These are phyloP conservation scores for Epichloe glyceriae DNA, from an alignment of 2,329 filamentous ascomycete genomes.

Conservation along the genomic window DNA sequence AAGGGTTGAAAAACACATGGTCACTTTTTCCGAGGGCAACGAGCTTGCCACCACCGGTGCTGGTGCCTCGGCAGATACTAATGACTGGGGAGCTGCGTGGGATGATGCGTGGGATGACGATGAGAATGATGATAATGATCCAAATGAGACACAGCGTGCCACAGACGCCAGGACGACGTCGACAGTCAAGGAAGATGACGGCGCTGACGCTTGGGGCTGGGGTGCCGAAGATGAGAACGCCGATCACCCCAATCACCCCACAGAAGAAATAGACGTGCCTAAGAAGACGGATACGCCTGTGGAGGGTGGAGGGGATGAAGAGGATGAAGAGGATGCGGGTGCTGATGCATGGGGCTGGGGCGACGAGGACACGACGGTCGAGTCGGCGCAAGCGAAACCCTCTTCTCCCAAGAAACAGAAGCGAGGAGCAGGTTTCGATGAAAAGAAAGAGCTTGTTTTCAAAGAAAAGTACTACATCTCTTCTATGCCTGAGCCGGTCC, in stretches of 20 bases:
- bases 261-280: constrained; percentile 5
- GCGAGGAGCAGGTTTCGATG: constrained; percentile 15
- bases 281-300: neutral
- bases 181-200: constrained; percentile 24
- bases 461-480: constrained; percentile 83
- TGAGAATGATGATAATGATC: constrained; percentile 30
- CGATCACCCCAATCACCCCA: constrained; percentile 12
- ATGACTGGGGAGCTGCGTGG: constrained; percentile 68
- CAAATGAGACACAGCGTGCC: constrained; percentile 10
- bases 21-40: constrained; percentile 54
- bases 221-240: constrained; percentile 42
- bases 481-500: constrained; percentile 67
- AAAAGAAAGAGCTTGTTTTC: constrained; percentile 56
- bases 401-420: constrained; percentile 7
- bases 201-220: constrained; percentile 72
- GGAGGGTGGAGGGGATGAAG: constrained; percentile 6
- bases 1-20: constrained; percentile 68
- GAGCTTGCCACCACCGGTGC: constrained; percentile 45
- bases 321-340: constrained; percentile 26
- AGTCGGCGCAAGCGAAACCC: constrained; percentile 10
- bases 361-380: constrained; percentile 42
- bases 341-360: constrained; percentile 77
- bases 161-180: constrained; percentile 8
- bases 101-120: constrained; percentile 69
- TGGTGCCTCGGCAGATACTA: constrained; percentile 28